Evolutionary conservation across 805 yeast genomes (phyloP).

Genomic region (Soucietia sequanensis): DNA sequence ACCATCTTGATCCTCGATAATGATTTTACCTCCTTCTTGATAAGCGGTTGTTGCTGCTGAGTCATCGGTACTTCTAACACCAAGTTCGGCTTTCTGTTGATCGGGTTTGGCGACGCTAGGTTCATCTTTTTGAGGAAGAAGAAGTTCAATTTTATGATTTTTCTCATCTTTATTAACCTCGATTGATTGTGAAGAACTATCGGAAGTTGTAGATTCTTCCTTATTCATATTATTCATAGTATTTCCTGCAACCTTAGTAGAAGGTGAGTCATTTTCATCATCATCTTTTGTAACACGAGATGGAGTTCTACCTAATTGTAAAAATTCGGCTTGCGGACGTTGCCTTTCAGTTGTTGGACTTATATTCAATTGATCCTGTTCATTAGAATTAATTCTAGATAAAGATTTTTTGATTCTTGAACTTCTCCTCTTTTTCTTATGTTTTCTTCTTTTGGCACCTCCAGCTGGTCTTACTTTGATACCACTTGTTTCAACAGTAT

Average conservation of each 20-base stretch:
- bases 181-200: slow-evolving; percentile 5
- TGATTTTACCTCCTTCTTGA: slow-evolving; percentile 66
- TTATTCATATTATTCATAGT: slow-evolving; percentile 1
- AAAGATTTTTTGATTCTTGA: slow-evolving; percentile 33
- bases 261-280: slow-evolving; percentile 4
- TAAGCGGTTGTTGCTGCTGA: slow-evolving; percentile 35
- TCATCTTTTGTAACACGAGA: slow-evolving; percentile 11
- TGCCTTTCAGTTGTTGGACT: slow-evolving; percentile 21
- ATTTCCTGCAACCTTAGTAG: slow-evolving; percentile 5
- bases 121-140: slow-evolving; percentile 1
- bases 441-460: slow-evolving; percentile 59
- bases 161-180: slow-evolving; percentile 2
- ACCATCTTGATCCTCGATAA: slow-evolving; percentile 83
- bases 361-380: slow-evolving; percentile 13
- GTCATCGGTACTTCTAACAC: slow-evolving; percentile 8
- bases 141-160: not conserved
- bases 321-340: slow-evolving; percentile 39
- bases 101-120: not conserved
- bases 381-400: slow-evolving; percentile 19
- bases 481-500: slow-evolving; percentile 61
- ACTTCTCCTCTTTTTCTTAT: slow-evolving; percentile 30
- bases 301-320: slow-evolving; percentile 36
- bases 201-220: slow-evolving; percentile 6
- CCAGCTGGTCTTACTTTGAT: slow-evolving; percentile 70
- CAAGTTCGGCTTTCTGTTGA: slow-evolving; percentile 1